Percentiles rank a stretch among this genome's conserved stretches.
These are phyloP conservation scores for Allium cepa DNA, from an alignment of 106 monocot genomes.

Conservation along the genomic window DNA sequence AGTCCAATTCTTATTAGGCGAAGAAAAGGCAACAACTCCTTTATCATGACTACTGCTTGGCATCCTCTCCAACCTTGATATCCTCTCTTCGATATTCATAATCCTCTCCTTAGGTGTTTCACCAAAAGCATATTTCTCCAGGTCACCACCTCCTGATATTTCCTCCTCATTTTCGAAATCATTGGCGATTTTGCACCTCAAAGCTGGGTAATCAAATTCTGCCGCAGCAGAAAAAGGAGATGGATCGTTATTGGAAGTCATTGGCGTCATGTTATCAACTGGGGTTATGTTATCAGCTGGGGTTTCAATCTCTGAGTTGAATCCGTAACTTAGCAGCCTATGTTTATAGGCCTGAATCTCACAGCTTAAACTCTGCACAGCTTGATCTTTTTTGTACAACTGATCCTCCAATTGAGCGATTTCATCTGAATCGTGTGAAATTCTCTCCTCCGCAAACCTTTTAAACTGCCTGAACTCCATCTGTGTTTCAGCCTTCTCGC, in stretches of 20 bases:
- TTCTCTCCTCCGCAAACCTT: constrained; percentile 18
- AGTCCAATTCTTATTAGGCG: background rate
- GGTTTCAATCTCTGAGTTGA: background rate
- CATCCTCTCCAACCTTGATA: constrained; percentile 16
- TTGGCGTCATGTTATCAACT: no score
- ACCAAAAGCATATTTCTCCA: constrained; percentile 9
- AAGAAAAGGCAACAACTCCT: constrained; percentile 11
- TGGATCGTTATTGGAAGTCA: no score
- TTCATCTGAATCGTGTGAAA: constrained; percentile 19
- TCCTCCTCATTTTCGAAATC: background rate
- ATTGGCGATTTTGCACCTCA: constrained; percentile 3
- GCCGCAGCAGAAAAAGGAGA: background rate
- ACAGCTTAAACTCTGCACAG: constrained; percentile 10
- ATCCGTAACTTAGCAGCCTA: constrained; percentile 6
- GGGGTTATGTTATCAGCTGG: background rate
- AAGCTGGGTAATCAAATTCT: constrained; percentile 10
- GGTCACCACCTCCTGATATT: background rate
- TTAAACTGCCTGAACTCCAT: constrained; percentile 19
- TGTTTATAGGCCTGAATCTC: constrained; percentile 20
- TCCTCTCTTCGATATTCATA: constrained; percentile 18
- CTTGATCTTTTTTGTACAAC: constrained; percentile 18
- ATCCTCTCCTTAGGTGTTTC: constrained; percentile 19
- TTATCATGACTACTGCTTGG: constrained; percentile 9
- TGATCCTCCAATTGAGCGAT: constrained; percentile 6
- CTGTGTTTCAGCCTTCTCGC: constrained; percentile 17